phyloP scores from a whole-genome alignment of 192 early-diverging fungal genomes.

The Coemansia reversa region DNA sequence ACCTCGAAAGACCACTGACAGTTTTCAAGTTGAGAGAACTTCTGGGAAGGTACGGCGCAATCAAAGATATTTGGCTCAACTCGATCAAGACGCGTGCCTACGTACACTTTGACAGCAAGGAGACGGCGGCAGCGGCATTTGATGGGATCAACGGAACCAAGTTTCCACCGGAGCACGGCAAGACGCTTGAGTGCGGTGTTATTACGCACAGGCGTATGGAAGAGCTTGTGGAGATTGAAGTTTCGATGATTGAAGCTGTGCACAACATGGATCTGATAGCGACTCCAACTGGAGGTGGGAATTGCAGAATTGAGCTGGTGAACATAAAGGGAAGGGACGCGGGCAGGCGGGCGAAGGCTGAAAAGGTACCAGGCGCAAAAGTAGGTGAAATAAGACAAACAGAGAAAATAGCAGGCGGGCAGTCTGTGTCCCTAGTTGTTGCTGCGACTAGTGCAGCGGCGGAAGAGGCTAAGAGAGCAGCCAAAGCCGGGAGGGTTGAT shows the following conservation, averaged over 20 bases:
- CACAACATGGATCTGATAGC: conserved; percentile 27
- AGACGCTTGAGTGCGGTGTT: conserved; percentile 38
- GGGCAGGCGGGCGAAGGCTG: conserved; percentile 31
- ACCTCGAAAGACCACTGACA: conserved; percentile 47
- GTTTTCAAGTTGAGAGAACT: conserved; percentile 33
- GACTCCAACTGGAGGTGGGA: conserved; percentile 22
- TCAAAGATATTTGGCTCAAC: conserved; percentile 45
- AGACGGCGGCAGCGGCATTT: conserved; percentile 23
- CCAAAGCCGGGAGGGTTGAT: neutral
- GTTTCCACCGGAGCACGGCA: conserved; percentile 43
- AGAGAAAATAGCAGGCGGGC: conserved; percentile 7
- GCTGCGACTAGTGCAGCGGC: conserved; percentile 40
- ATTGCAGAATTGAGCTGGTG: conserved; percentile 35
- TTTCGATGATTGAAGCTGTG: conserved; percentile 24
- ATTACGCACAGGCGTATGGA: conserved; percentile 37
- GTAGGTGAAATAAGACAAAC: conserved; percentile 5
- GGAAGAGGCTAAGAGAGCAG: conserved; percentile 17
- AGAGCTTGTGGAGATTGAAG: conserved; percentile 34
- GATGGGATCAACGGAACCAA: conserved; percentile 25
- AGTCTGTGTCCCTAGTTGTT: conserved; percentile 21
- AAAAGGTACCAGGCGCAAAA: conserved; percentile 1
- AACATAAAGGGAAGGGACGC: conserved; percentile 6
- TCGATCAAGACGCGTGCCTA: conserved; percentile 53
- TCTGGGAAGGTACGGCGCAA: conserved; percentile 24
- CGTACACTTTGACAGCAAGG: conserved; percentile 27